Conservation (phyloP, 176 grass and related monocot species). For the Saccharum officinarum region DNA sequence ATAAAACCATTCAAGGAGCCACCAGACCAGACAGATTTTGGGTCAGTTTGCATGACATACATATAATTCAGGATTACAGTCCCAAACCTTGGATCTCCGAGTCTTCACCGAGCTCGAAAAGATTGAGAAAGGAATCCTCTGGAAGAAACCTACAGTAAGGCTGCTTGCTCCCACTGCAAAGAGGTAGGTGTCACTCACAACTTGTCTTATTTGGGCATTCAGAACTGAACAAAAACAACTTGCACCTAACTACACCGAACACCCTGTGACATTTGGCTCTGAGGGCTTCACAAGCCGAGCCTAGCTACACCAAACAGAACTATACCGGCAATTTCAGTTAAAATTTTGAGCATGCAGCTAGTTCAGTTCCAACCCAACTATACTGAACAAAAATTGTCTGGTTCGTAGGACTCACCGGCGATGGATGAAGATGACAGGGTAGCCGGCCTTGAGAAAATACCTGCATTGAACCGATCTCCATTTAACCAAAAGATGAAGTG, state of each 20-base stretch:
- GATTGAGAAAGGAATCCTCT: slow-evolving; percentile 83
- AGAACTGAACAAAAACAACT: slow-evolving; percentile 26
- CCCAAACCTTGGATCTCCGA: slow-evolving; percentile 84
- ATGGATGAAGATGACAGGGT: slow-evolving; percentile 76
- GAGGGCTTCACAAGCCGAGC: not conserved
- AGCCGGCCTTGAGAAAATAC: slow-evolving; percentile 73
- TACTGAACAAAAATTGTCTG: not conserved
- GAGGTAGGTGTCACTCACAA: slow-evolving; percentile 20
- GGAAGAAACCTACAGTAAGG: slow-evolving; percentile 81
- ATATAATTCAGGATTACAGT: slow-evolving; percentile 28
- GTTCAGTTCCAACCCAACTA: not conserved
- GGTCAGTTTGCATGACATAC: not conserved
- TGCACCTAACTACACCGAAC: not conserved
- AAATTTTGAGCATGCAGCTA: not conserved
- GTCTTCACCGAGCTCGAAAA: slow-evolving; percentile 66
- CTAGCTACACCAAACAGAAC: not conserved
- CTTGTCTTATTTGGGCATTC: not conserved
- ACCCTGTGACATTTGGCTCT: not conserved
- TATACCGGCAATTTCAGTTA: not conserved
- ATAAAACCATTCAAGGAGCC: not conserved
- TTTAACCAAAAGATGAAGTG: not conserved
- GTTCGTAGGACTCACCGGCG: slow-evolving; percentile 41
- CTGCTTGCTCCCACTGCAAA: slow-evolving; percentile 87
- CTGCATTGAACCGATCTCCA: slow-evolving; percentile 29
- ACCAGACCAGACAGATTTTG: not conserved